Percentiles rank a stretch among this genome's conserved stretches.
Evolutionary conservation across 108 stramenopile genomes (phyloP).

Genomic region (Phaeodactylum tricornutum): DNA sequence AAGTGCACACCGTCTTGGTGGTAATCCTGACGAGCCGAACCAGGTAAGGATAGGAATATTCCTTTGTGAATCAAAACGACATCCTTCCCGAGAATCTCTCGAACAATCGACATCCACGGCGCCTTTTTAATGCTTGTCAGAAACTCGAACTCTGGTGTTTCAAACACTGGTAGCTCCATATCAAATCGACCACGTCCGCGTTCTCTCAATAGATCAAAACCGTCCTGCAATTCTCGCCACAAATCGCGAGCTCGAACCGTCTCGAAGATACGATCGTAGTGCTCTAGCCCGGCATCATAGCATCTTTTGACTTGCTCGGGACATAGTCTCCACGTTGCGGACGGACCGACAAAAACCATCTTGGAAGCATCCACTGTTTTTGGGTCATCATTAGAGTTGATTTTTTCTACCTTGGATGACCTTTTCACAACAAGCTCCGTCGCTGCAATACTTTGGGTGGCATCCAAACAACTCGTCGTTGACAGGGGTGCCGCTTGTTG

Average conservation of each 20-base stretch:
- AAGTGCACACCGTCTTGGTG: conserved; percentile 88
- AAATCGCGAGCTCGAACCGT: conserved; percentile 73
- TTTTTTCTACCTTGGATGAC: no score
- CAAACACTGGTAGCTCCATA: conserved; percentile 72
- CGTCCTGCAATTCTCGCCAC: conserved; percentile 65
- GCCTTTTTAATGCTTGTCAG: conserved; percentile 52
- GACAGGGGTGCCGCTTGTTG: no score
- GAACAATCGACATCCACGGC: conserved; percentile 82
- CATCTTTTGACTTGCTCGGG: conserved; percentile 52
- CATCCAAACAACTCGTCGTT: no score
- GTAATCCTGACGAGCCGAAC: conserved; percentile 57
- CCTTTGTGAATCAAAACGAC: conserved; percentile 76
- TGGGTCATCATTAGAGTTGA: no score
- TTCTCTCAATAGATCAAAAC: conserved; percentile 83
- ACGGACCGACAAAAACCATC: no score
- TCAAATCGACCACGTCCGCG: conserved; percentile 79
- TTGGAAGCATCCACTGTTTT: no score
- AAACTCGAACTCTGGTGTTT: conserved; percentile 44
- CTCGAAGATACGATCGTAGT: conserved; percentile 76
- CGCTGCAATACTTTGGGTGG: no score
- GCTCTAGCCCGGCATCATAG: conserved; percentile 56
- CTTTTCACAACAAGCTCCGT: no score
- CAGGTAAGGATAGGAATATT: conserved; percentile 71
- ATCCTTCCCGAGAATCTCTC: conserved; percentile 67
- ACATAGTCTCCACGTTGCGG: conserved; percentile 9